Evolutionary conservation across 2,329 filamentous ascomycete genomes (phyloP), one percentile per base, ranked within the genome.

Genomic region (Immersiporthe knoxdaviesiana): DNA sequence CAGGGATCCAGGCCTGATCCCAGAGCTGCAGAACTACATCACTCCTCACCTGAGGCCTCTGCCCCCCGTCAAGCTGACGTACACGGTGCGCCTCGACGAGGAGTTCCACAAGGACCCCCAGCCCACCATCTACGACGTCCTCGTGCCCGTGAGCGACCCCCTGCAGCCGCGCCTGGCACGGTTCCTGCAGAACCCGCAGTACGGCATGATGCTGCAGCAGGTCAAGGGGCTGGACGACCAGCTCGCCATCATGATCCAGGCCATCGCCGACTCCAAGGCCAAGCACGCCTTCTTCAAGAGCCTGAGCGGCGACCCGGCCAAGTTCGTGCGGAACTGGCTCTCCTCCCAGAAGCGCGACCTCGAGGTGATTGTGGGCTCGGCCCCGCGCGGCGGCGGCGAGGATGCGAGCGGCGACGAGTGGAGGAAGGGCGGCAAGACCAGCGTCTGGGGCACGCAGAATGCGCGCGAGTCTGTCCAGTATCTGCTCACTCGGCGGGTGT

Each of bases 71-170:
- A 90, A 91, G 75, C 87, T 99, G 44, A 86, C 90, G 30, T 99
- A 97, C 82, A 99, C 94, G 11, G 96, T 99, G 77, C 93, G 95
- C 70, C 92, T 97, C 54, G 96, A 99, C 78, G 86, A 93, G 75
- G 88, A 90, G 11, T 95, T 94, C 76, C 91, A 95, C 77, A 89
- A 88, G 73, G 82, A 89, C 68, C 91, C 93, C 4, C 84, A 88
- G 65, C 90, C 93, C 0, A 97, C 94, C 7, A 85, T 98, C 74
- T 97, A 97, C 82, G 95, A 98, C 79, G 86, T 99, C 62, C 90
- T 90, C 74, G 92, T 99, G 60, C 86, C 90, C 1, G 87, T 97
- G 21, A 92, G 97, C 74, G 93, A 97, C 77, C 93, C 94, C 1
- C 84, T 97, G 63, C 90, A 90, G 65, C 84, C 86, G 44, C 88